Conservation (phyloP, 495 filamentous ascomycete species). For the Cudoniella acicularis region DNA sequence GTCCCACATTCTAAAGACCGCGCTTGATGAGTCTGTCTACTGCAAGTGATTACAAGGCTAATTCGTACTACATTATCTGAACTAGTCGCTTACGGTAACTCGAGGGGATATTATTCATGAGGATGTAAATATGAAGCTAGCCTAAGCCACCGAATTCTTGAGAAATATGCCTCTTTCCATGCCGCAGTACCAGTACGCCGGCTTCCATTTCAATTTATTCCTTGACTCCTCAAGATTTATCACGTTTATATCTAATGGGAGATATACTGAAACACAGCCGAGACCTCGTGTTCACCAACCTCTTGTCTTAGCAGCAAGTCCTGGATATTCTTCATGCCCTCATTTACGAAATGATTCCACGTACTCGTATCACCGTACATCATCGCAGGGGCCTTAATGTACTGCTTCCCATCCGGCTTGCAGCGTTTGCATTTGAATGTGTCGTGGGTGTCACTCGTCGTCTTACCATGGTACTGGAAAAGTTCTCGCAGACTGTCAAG, state of each 20-base stretch:
- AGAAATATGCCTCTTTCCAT: too few species aligned
- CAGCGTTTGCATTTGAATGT: conserved; percentile 99
- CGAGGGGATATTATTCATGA: too few species aligned
- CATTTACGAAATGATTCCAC: conserved; percentile 96
- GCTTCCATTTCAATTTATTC: too few species aligned
- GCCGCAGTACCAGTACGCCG: too few species aligned
- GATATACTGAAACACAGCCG: conserved; percentile 97
- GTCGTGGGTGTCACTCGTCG: conserved; percentile 91
- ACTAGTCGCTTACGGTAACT: too few species aligned
- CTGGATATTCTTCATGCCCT: conserved; percentile 74
- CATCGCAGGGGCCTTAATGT: conserved; percentile 86
- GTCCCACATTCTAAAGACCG: too few species aligned
- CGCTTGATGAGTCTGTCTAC: too few species aligned
- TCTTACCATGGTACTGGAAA: conserved; percentile 85
- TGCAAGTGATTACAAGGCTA: too few species aligned
- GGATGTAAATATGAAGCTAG: too few species aligned
- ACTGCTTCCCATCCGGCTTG: conserved; percentile 78
- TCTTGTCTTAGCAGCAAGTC: conserved; percentile 91
- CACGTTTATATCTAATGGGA: conserved; percentile 62
- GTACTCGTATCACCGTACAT: conserved; percentile 97
- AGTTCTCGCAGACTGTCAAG: conserved; percentile 84
- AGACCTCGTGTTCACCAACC: conserved; percentile 71
- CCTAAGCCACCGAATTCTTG: too few species aligned
- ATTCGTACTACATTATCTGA: too few species aligned
- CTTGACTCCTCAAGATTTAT: too few species aligned